Conservation (phyloP, 192 early-diverging fungal genomes). For the Entomortierella beljakovae region DNA sequence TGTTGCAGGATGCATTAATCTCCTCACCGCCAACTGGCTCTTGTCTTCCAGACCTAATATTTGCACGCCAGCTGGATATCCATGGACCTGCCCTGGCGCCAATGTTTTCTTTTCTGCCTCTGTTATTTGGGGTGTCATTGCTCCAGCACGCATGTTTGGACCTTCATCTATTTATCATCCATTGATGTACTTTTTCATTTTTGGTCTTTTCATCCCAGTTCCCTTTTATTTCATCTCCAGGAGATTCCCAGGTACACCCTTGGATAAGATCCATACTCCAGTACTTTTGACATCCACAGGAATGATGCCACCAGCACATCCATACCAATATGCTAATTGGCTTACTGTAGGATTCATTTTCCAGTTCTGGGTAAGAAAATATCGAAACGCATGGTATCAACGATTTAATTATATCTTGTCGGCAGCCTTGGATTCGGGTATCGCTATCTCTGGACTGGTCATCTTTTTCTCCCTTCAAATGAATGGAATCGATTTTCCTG, state of each 20-base stretch:
- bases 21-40: constrained; percentile 59
- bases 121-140: constrained; percentile 74
- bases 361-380: constrained; percentile 61
- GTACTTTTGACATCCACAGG: constrained; percentile 62
- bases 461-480: constrained; percentile 59
- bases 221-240: constrained; percentile 51
- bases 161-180: constrained; percentile 50
- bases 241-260: constrained; percentile 40
- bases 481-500: constrained; percentile 48
- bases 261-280: constrained; percentile 65
- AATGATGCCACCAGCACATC: constrained; percentile 66
- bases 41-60: constrained; percentile 58
- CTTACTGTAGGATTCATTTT: constrained; percentile 60
- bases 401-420: constrained; percentile 78
- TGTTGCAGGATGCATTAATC: constrained; percentile 58
- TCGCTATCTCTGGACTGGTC: constrained; percentile 57
- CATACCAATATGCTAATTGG: constrained; percentile 64
- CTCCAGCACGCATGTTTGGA: constrained; percentile 67
- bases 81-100: constrained; percentile 64
- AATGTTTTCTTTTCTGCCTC: constrained; percentile 70
- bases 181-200: constrained; percentile 55
- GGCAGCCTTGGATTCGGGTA: constrained; percentile 72
- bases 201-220: constrained; percentile 52
- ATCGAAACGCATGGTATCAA: constrained; percentile 61
- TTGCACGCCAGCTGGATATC: constrained; percentile 58